Evolutionary conservation across 345 rosid genomes (phyloP).

Genomic region (Viola odorata): DNA sequence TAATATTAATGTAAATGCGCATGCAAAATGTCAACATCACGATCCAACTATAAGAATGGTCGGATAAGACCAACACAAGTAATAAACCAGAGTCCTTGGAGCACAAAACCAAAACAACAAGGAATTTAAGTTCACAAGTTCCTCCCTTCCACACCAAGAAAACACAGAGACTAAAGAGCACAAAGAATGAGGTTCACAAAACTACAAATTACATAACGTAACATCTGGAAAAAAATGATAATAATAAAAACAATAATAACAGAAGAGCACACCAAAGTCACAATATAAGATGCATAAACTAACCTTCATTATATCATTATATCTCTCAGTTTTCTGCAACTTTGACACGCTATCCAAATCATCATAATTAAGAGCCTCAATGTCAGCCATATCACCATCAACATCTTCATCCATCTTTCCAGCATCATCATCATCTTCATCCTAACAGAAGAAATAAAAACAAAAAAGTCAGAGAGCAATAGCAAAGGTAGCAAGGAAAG

Average conservation of each 20-base stretch:
- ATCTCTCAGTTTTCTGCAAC: constrained; percentile 79
- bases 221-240: background rate
- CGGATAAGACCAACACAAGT: too few species aligned
- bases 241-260: background rate
- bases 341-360: constrained; percentile 81
- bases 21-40: background rate
- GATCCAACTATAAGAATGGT: too few species aligned
- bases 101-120: background rate
- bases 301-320: constrained; percentile 73
- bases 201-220: background rate
- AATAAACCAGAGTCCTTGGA: too few species aligned
- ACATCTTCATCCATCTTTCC: constrained; percentile 72
- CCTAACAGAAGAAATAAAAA: constrained; percentile 30
- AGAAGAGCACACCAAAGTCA: background rate
- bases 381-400: constrained; percentile 68
- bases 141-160: background rate
- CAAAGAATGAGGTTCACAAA: background rate
- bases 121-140: background rate
- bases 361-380: constrained; percentile 75
- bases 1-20: background rate
- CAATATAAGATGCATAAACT: background rate
- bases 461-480: background rate
- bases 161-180: background rate
- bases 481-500: too few species aligned
- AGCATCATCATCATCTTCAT: constrained; percentile 58